Evolutionary conservation across 2,329 filamentous ascomycete species (phyloP), one percentile per base, ranked within the genome.

Genomic region (Botryosphaeria dothidea): DNA sequence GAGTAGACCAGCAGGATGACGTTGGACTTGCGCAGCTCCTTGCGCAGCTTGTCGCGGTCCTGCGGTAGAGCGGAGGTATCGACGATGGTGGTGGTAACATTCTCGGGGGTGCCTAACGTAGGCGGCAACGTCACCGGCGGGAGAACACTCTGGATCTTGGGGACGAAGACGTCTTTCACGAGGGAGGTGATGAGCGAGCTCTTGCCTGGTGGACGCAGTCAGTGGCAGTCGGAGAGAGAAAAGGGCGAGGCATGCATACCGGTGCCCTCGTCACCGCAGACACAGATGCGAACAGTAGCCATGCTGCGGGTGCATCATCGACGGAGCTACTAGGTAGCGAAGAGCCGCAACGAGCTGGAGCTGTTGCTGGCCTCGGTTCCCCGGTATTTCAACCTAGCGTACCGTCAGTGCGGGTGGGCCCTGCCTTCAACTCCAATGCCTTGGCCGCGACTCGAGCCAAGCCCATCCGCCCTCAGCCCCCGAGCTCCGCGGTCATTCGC

Each of bases 1-100:
- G 93, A 93, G 78, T 99, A 99, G 63, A 99, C 93, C 48, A 99
- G 87, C 19, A 98, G 85, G 69, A 99, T 98, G 70, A 97, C 94
- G 76, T 97, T 99, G 73, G 91, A 95, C 78, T 97, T 97, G 69
- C 95, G 89, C 67, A 99, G 93, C 80, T 98, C 95, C 76, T 95
- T 95, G 67, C 93, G 90, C 66, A 99, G 84, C 19, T 90, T 93
- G 66, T 90, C 92, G 70, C 95, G 90, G 75, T 99, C 94, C 78
- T 97, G 93, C 0, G 95, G 95, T 9, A 96, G 87, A 41, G 95
- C 93, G 2, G 94, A 98, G 34, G 95, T 99, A 79, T 99, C 95
- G 81, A 99, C 92, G 72, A 99, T 94, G 70, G 92, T 97, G 13
- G 95, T 99, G 56, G 93, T 96, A 75, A 98, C 92, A 84, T 97